These are phyloP conservation scores for Phytopythium mirpurense DNA, from an alignment of 352 stramenopile species.

Conservation along the genomic window DNA sequence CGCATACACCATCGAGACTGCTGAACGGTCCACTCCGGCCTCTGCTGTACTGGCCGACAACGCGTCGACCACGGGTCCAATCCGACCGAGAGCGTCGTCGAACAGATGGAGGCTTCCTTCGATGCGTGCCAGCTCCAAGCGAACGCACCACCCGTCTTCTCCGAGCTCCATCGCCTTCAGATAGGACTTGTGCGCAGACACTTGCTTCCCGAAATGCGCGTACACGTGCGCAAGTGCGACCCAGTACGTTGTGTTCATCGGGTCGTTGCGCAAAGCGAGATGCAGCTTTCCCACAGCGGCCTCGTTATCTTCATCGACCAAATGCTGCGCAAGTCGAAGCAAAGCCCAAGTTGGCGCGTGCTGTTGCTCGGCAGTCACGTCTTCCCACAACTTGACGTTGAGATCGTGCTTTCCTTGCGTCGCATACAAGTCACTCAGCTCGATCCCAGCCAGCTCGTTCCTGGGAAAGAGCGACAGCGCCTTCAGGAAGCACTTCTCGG, in stretches of 20 bases:
- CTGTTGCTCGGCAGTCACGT: constrained; percentile 49
- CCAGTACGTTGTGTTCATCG: constrained; percentile 59
- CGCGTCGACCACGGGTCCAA: constrained; percentile 34
- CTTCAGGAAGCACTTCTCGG: constrained; percentile 85
- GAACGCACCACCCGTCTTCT: constrained; percentile 57
- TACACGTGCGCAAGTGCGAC: constrained; percentile 77
- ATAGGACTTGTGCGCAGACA: constrained; percentile 79
- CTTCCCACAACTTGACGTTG: constrained; percentile 69
- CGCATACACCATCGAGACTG: constrained; percentile 53
- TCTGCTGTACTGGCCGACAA: constrained; percentile 2
- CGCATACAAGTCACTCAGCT: constrained; percentile 69
- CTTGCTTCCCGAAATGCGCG: constrained; percentile 68
- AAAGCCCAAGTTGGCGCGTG: constrained; percentile 70
- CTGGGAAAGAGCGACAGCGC: constrained; percentile 51
- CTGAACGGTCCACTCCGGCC: constrained; percentile 14
- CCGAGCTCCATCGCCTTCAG: constrained; percentile 68
- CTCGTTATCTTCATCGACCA: constrained; percentile 66
- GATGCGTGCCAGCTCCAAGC: constrained; percentile 76
- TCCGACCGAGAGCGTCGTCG: constrained; percentile 61
- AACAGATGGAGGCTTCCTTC: constrained; percentile 67
- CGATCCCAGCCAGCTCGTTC: constrained; percentile 50
- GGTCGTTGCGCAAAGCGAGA: constrained; percentile 67
- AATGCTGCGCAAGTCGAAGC: constrained; percentile 59
- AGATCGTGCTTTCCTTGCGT: constrained; percentile 50
- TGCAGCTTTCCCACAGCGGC: constrained; percentile 63